Conservation (phyloP, 179 eudicot genomes). For the Silene vulgaris region DNA sequence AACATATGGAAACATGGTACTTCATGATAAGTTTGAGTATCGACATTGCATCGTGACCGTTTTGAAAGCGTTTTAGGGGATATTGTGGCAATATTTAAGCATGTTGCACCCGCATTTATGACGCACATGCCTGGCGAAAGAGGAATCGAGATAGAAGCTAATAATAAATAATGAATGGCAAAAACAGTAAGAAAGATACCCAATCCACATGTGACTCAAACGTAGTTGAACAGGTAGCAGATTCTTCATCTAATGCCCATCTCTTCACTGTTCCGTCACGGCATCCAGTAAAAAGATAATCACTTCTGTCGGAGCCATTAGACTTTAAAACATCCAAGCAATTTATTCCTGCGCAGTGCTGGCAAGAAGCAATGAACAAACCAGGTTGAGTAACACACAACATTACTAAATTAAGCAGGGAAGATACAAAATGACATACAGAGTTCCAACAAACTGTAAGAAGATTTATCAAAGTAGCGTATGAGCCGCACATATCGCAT, state of each 20-base stretch:
- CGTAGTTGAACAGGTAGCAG: constrained; percentile 73
- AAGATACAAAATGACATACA: background rate
- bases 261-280: constrained; percentile 96
- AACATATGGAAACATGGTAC: no score
- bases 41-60: background rate
- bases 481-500: constrained; percentile 7
- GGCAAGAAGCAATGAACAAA: constrained; percentile 22
- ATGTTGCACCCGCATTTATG: background rate
- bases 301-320: constrained; percentile 37
- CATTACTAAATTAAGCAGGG: background rate
- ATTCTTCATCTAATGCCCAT: constrained; percentile 71
- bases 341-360: constrained; percentile 95
- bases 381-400: background rate
- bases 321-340: constrained; percentile 79
- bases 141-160: background rate
- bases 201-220: constrained; percentile 99
- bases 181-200: constrained; percentile 42
- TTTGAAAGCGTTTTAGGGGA: background rate
- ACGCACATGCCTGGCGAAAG: background rate
- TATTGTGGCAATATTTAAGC: background rate
- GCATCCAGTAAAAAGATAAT: constrained; percentile 80
- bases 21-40: background rate
- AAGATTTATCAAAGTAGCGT: background rate
- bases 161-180: background rate
- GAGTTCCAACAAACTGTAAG: background rate